Base-by-base conservation (phyloP, 169 alveolate genomes). In the Plasmodium malariae region DNA sequence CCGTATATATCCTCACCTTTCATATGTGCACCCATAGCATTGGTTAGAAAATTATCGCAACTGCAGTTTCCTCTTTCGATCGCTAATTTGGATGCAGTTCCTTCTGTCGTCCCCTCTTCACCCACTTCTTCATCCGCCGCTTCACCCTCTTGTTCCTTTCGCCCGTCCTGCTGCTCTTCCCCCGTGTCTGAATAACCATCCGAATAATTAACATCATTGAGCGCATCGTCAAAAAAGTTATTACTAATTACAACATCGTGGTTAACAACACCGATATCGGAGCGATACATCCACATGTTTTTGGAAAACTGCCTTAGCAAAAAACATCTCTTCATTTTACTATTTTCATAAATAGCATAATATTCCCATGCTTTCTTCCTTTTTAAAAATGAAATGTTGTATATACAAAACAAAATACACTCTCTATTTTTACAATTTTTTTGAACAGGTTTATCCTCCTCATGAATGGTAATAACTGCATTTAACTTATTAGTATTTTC, bases 341-440 rank as follows among this genome's bases (percentile, higher is more conserved):
- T 69, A 14, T 45, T 24, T 43, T 69, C 65, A 69, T 69, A 45
- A 0, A 12, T 9, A 0, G 2, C 28, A 26, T 17, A 45, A 26
- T 24, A 40, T 45, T 17, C 7, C 28, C n/a, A 12, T 11, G 24
- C 63, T 17, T 17, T 30, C 9, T 45, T 45, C n/a, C 17, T 37
- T 48, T 63, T 60, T 40, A 48, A 48, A 63, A 43, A 48, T 0
- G 57, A 45, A 7, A 62, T 14, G n/a, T 28, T 26, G n/a, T 30
- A 21, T 14, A 78, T 54, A 68, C 89, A 78, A 4, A 78, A 36
- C 40, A 78, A 24, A 28, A 78, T 32, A 30, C 57, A 6, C 28
- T 28, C 3, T 24, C 48, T 45, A 14, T 19, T 26, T 21, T 28
- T 49, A 21, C 6, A 0, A 0, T 3, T 19, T 36, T n/a, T 7